phyloP scores from a whole-genome alignment of 768 basidiomycete genomes.

The Kwoniella shandongensis region DNA sequence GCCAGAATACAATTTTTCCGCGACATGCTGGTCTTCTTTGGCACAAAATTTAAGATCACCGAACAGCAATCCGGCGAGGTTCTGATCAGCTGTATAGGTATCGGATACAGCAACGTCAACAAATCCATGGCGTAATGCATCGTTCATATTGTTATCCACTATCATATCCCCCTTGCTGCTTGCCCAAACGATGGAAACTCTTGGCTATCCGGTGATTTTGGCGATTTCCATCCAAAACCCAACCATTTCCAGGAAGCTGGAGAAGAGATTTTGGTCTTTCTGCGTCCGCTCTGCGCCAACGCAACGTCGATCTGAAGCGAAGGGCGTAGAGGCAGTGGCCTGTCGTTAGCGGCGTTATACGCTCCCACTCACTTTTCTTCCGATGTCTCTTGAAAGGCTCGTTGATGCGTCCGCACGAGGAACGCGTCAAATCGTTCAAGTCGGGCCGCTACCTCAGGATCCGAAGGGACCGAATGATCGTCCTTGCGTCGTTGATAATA shows the following conservation, averaged over 20 bases:
- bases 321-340: neutral
- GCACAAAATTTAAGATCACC: constrained; percentile 88
- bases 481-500: constrained; percentile 16
- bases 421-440: no score
- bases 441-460: no score
- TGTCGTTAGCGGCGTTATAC: no score
- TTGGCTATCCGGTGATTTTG: no score
- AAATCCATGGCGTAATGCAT: constrained; percentile 50
- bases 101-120: constrained; percentile 80
- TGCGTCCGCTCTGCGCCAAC: constrained; percentile 1
- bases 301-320: constrained; percentile 10
- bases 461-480: no score
- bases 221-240: constrained; percentile 16
- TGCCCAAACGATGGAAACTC: no score
- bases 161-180: no score
- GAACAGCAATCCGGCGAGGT: constrained; percentile 58
- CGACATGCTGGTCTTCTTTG: constrained; percentile 78
- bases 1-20: constrained; percentile 84
- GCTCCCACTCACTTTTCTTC: no score
- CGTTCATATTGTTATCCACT: neutral
- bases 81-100: constrained; percentile 85
- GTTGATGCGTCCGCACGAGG: no score
- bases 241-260: constrained; percentile 5
- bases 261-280: neutral
- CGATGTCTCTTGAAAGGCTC: no score